Base-by-base conservation (phyloP, 257 asterid species). In the Coffea eugenioides region DNA sequence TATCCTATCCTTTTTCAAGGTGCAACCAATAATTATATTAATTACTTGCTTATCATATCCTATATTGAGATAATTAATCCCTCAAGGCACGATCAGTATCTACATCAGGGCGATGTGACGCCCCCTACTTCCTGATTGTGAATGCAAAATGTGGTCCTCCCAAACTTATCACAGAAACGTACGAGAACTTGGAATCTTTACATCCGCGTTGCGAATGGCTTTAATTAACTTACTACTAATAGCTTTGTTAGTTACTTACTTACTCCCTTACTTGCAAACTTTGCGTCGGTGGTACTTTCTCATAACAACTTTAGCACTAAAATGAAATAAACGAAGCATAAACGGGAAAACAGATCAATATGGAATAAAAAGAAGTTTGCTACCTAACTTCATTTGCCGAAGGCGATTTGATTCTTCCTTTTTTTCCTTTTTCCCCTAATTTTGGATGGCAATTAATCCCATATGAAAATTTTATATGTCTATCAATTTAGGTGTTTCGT, bases 91-190 rank as follows among this genome's bases (percentile, higher is more conserved):
- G 9, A 71, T 45, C 45, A 61, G 10, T 75, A 2, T 59, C 71
- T 21, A 27, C 4, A 14, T 39, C 43, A 39, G 43, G 43, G 43
- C 3, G 48, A 76, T 31, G 71, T 18, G 12, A 71, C 12, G 23
- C 31, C 7, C 45, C 36, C 69, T 10, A 13, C 72, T 31, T 59
- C 8, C 49, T 12, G 6, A 27, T 61, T 45, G 62, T n/a, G 12
- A 25, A 21, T 62, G 72, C 74, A 76, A 62, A 39, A 73, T 73
- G 77, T 73, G 77, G 66, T 73, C 77, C 77, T 51, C 9, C 6
- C 65, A 49, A 73, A n/a, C 51, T 51, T 61, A 73, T 73, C 77
- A 15, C 18, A 48, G 25, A 51, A 49, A n/a, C 34, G 2, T 4
- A 10, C 8, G 68, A n/a, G n/a, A 13, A 61, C 5, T 1, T 34